phyloP scores from a whole-genome alignment of 2,329 filamentous ascomycete genomes.

The Fusarium sp. region DNA sequence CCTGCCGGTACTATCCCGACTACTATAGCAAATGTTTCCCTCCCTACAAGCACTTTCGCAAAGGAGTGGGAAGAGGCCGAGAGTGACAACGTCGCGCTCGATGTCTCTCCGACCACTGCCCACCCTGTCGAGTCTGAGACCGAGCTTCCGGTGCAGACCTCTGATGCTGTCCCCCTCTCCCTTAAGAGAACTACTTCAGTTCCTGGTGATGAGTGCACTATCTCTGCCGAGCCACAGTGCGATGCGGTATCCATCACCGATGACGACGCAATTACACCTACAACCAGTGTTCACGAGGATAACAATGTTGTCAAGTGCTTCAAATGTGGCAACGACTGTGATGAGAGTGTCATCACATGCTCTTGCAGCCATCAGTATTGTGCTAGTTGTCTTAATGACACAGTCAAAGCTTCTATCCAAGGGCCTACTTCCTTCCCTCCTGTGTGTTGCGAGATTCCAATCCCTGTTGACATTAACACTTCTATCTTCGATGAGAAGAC shows the following conservation, averaged over 20 bases:
- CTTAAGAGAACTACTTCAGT: too few species aligned
- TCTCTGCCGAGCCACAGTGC: background rate
- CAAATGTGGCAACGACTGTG: background rate
- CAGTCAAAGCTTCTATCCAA: background rate
- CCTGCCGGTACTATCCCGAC: background rate
- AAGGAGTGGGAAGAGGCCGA: background rate
- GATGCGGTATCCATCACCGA: background rate
- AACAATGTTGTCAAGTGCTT: background rate
- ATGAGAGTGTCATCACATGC: background rate
- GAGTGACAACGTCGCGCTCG: background rate
- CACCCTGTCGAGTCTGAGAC: background rate
- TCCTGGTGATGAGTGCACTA: background rate
- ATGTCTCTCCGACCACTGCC: background rate
- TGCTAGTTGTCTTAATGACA: background rate
- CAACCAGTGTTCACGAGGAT: too few species aligned
- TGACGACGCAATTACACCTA: background rate
- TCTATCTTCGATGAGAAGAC: background rate
- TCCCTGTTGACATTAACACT: slow-evolving; percentile 5
- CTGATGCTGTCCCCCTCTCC: too few species aligned
- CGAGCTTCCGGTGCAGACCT: background rate
- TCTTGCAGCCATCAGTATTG: slow-evolving; percentile 11
- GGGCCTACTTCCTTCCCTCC: background rate
- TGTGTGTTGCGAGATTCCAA: background rate
- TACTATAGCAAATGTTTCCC: background rate
- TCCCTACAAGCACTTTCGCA: background rate